Percentiles rank a stretch among this genome's conserved stretches.
phyloP scores from a whole-genome alignment of 1,139 yeast species.

The Saccharomyces hybrid region DNA sequence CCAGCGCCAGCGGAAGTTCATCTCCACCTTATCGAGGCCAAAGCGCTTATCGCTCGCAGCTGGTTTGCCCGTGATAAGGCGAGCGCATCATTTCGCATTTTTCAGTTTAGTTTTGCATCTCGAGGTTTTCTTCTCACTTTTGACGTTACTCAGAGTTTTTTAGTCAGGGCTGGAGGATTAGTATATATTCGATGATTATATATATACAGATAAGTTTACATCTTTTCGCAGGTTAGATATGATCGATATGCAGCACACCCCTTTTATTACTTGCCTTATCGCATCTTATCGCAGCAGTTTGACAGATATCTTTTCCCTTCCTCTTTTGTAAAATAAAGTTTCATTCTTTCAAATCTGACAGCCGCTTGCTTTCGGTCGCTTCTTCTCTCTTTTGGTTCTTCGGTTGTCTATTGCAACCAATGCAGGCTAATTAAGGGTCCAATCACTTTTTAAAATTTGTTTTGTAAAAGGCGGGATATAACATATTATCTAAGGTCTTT shows the following conservation, averaged over 20 bases:
- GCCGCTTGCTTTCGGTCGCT: not conserved
- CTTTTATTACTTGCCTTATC: not conserved
- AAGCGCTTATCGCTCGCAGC: not conserved
- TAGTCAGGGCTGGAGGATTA: not conserved
- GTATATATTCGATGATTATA: not conserved
- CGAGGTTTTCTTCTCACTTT: not conserved
- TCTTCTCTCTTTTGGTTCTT: not conserved
- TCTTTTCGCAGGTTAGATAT: not conserved
- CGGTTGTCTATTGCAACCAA: not conserved
- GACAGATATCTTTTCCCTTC: not conserved
- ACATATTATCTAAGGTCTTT: not conserved
- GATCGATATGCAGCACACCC: not conserved
- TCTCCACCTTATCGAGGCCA: not conserved
- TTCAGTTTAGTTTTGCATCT: not conserved
- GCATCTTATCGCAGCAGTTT: not conserved
- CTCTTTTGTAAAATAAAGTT: not conserved
- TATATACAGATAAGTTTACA: not conserved
- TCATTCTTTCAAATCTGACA: not conserved
- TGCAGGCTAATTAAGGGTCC: not conserved
- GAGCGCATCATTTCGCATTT: not conserved
- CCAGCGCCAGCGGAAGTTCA: not conserved
- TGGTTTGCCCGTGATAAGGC: conserved; percentile 1
- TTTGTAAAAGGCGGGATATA: conserved; percentile 1
- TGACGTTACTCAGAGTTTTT: not conserved
- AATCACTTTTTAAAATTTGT: not conserved